Evolutionary conservation across 306 rosid genomes (phyloP).

Genomic region (Boehmeria nivea): DNA sequence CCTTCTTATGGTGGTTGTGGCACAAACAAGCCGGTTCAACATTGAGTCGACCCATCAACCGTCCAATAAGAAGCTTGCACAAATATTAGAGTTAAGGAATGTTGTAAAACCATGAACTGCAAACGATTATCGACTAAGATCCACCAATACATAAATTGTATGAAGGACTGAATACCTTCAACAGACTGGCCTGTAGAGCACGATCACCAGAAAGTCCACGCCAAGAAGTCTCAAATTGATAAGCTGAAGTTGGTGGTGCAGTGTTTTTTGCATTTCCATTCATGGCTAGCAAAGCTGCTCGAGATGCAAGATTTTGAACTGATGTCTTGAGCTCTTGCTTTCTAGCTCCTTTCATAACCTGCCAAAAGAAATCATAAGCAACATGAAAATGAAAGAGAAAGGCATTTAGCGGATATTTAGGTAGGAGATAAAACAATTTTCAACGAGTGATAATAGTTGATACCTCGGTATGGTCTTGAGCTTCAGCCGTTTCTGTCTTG

Average conservation of each 20-base stretch:
- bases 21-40: slow-evolving; percentile 1
- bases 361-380: slow-evolving; percentile 22
- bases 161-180: slow-evolving; percentile 45
- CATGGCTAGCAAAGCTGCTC: slow-evolving; percentile 65
- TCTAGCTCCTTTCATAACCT: slow-evolving; percentile 40
- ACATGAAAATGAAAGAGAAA: not conserved
- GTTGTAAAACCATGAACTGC: too few relatives aligned
- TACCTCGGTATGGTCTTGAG: slow-evolving; percentile 49
- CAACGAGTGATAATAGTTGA: not conserved
- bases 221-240: slow-evolving; percentile 92
- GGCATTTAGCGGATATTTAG: too few relatives aligned
- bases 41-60: not conserved
- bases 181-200: slow-evolving; percentile 50
- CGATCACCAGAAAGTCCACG: slow-evolving; percentile 64
- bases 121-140: too few relatives aligned
- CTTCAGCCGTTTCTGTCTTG: slow-evolving; percentile 31
- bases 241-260: slow-evolving; percentile 74
- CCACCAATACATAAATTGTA: not conserved
- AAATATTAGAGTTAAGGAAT: not conserved
- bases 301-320: slow-evolving; percentile 78
- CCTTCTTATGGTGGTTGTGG: slow-evolving; percentile 1
- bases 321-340: slow-evolving; percentile 49
- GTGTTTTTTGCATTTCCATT: slow-evolving; percentile 63
- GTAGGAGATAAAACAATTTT: not conserved
- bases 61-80: not conserved